Evolutionary conservation across 2,329 filamentous ascomycete genomes (phyloP), one percentile per base, ranked within the genome.

Genomic region (Diaporthe velutina): DNA sequence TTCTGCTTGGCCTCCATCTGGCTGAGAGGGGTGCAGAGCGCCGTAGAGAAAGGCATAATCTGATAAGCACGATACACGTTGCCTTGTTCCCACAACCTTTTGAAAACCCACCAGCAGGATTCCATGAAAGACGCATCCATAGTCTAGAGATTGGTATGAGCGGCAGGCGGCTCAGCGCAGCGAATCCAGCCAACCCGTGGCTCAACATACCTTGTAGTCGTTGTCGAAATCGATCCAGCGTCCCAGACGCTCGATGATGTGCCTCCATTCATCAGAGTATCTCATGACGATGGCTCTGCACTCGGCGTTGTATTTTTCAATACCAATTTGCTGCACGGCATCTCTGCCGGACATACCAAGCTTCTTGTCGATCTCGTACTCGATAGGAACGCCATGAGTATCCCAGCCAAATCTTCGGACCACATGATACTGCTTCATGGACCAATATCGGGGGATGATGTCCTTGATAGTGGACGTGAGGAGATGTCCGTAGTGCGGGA

Each of bases 221-320:
- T 97, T 96, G 84, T 98, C 96, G 79, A 98, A 98, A 84, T 98
- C 96, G 80, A 98, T 96, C 96, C 96, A 98, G 74, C 96, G 93
- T 74, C 96, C 96, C 55, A 98, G 85, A 76, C 96, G 89, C 81
- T 97, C 95, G 79, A 98, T 94, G 28, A 95, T 98, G 77, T 92
- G 87, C 79, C 95, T 91, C 96, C 96, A 98, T 83, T 98, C 96
- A 22, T 88, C 84, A 17, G 95, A 92, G 82, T 93, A 98, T 80
- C 94, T 91, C 95, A 98, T 97, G 78, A 98, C 96, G 83, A 98
- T 98, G 76, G 95, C 92, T 76, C 93, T 91, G 83, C 96, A 98
- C 86, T 98, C 94, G 76, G 91, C 93, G 82, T 98, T 98, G 87
- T 98, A 98, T 80, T 93, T 93, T 77, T 90, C 93, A 78, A 98